These are phyloP conservation scores for Torrubiella hemipterigena DNA, from an alignment of 2,329 filamentous ascomycete genomes.

Conservation along the genomic window DNA sequence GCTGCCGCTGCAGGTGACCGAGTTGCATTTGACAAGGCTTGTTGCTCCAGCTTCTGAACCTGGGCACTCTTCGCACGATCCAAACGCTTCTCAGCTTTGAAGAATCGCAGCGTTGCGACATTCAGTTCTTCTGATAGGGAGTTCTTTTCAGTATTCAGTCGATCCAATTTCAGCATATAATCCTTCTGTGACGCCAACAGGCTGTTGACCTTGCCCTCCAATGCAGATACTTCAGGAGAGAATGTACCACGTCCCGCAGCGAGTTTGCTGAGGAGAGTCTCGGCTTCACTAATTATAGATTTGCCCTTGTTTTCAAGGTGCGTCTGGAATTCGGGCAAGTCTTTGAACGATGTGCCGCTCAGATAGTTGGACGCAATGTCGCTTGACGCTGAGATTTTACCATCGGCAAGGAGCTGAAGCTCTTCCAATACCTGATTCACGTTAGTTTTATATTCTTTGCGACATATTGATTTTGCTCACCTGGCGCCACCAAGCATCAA, in stretches of 20 bases:
- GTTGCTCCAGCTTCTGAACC: constrained; percentile 83
- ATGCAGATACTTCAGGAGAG: constrained; percentile 55
- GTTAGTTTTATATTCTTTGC: background rate
- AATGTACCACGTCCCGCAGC: constrained; percentile 38
- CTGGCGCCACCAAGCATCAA: constrained; percentile 93
- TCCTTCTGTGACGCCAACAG: constrained; percentile 76
- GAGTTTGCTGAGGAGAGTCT: constrained; percentile 51
- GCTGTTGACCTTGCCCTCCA: constrained; percentile 65
- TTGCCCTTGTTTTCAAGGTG: constrained; percentile 69
- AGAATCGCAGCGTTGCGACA: constrained; percentile 77
- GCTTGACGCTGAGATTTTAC: constrained; percentile 29
- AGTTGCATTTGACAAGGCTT: constrained; percentile 62
- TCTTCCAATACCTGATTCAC: constrained; percentile 48
- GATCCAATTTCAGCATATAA: constrained; percentile 63
- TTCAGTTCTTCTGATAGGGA: constrained; percentile 79
- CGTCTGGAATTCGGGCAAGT: constrained; percentile 61
- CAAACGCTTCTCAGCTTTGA: constrained; percentile 90
- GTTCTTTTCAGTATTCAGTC: constrained; percentile 66
- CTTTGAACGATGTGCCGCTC: constrained; percentile 49
- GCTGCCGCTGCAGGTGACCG: constrained; percentile 25
- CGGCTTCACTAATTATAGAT: constrained; percentile 63
- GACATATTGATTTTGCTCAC: constrained; percentile 36
- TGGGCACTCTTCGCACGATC: constrained; percentile 82
- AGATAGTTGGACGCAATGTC: constrained; percentile 39
- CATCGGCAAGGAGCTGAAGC: constrained; percentile 45